These are phyloP conservation scores for Scedosporium minutisporum DNA, from an alignment of 2,329 filamentous ascomycete species.

Conservation along the genomic window DNA sequence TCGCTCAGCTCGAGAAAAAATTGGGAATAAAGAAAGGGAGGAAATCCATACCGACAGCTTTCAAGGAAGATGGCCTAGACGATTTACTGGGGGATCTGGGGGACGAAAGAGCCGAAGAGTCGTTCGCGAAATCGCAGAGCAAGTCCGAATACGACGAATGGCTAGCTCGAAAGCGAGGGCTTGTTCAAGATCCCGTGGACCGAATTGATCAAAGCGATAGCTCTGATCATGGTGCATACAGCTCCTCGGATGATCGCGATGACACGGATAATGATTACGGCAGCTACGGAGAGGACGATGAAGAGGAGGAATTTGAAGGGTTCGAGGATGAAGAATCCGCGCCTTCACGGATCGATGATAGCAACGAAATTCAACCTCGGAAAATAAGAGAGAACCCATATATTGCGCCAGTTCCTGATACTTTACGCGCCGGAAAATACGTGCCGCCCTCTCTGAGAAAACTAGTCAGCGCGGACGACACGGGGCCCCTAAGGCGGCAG, in stretches of 20 bases:
- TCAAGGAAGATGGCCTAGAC: slow-evolving; percentile 74
- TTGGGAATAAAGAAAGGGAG: slow-evolving; percentile 70
- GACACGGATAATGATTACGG: no score
- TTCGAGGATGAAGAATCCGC: slow-evolving; percentile 18
- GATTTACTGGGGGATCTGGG: slow-evolving; percentile 64
- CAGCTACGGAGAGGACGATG: neutral
- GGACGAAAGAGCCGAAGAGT: slow-evolving; percentile 37
- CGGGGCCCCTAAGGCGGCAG: slow-evolving; percentile 66
- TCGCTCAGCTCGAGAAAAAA: slow-evolving; percentile 77
- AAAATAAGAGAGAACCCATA: slow-evolving; percentile 72
- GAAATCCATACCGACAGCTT: slow-evolving; percentile 62
- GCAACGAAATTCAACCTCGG: slow-evolving; percentile 17
- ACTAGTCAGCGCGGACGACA: slow-evolving; percentile 51
- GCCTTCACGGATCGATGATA: slow-evolving; percentile 11
- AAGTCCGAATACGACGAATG: slow-evolving; percentile 50
- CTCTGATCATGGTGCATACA: neutral
- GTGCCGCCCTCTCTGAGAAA: slow-evolving; percentile 76
- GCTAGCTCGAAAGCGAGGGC: slow-evolving; percentile 29
- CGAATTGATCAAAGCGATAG: slow-evolving; percentile 16
- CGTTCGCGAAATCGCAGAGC: slow-evolving; percentile 48
- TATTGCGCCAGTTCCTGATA: slow-evolving; percentile 53
- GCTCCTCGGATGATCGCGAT: no score
- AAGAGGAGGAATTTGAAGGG: slow-evolving; percentile 13
- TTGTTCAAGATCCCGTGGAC: neutral
- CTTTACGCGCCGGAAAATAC: slow-evolving; percentile 56